Base-by-base conservation (phyloP, 768 basidiomycete genomes). In the Tricholoma terreum region DNA sequence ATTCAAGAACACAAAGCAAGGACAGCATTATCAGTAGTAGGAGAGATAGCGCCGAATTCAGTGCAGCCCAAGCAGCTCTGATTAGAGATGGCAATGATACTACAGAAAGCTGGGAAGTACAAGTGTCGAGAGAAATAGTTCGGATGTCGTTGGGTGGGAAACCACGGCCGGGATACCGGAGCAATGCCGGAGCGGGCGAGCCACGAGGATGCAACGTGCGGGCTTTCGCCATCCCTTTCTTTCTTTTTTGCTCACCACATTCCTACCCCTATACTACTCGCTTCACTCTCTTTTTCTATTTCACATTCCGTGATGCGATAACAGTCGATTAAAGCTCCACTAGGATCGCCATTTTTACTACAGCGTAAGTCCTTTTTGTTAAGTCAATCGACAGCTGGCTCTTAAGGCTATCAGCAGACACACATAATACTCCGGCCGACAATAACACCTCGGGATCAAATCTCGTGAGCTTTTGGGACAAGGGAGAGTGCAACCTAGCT, bases 1-100 rank as follows among this genome's bases (percentile, higher is more conserved):
- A 71, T 56, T 60, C 63, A 49, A 64, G 70, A 54, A 67, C 70
- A n/a, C 59, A 65, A 35, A 75, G 74, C 59, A 74, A 69, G 58
- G 67, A 61, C 55, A 70, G 68, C 52, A 69, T 67, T 30, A 66
- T 56, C 14, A 71, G 71, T 56, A 75, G 72, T 51, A 73, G 84
- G 63, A 76, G 84, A 45, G 70, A 72, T 45, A 86, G 84, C 61
- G 84, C 85, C 24, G 84, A 85, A 51, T 84, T 81, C 72, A 83
- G 75, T 49, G 75, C 83, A 15, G 66, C 75, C 53, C 79, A 80
- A 62, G 84, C 80, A 35, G 65, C 71, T 24, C 70, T 65, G 24
- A 59, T 66, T 24, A 61, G 66, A 15, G 54, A 68, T 34, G 60
- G 58, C 52, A 70, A 64, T 9, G 73, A 65, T 12, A 68, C 70